A percentile compares a stretch with the other conserved stretches of the same genome.
phyloP scores from a whole-genome alignment of 345 rosid genomes.

The thale cress (Arabidopsis thaliana) region TAIR10.1 NC_003070.9:26052001-26052500 shows the following conservation, averaged over 20 bases:
- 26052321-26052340: no score
- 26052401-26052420: not conserved
- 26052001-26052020: conserved; percentile 27
- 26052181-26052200: not conserved
- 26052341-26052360: not conserved
- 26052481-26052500: not conserved
- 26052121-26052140: not conserved
- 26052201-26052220: not conserved
- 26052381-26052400: not conserved
- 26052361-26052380: not conserved
- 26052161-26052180: not conserved
- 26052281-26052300: no score
- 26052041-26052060: not conserved
- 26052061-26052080: not conserved
- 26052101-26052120: not conserved
- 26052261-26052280: no score
- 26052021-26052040: conserved; percentile 34
- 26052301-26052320: no score
- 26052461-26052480: not conserved
- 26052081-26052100: not conserved
- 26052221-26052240: not conserved
- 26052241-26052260: no score
- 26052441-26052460: not conserved
- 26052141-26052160: not conserved
- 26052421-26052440: not conserved